phyloP scores from a whole-genome alignment of 1,284 basidiomycete genomes.

The Cystobasidium pallidum region DNA sequence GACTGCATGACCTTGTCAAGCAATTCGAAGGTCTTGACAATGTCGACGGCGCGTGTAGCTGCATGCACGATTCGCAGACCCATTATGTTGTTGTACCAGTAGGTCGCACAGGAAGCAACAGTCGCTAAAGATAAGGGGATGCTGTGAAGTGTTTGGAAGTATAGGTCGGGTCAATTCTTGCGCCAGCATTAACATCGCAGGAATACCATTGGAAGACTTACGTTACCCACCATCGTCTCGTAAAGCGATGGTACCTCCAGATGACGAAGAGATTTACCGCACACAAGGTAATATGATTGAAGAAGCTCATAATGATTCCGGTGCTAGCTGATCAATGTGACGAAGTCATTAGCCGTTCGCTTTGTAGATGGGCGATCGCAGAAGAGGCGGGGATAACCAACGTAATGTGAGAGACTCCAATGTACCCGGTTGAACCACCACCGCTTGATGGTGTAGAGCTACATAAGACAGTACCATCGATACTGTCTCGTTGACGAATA shows the following conservation, averaged over 20 bases:
- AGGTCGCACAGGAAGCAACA: not conserved
- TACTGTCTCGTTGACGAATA: not conserved
- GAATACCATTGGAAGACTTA: not conserved
- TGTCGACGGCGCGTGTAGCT: not conserved
- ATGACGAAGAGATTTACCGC: not conserved
- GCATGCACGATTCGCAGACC: not conserved
- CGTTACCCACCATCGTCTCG: not conserved
- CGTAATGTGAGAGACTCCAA: not conserved
- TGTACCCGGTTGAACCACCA: not conserved
- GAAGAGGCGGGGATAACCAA: not conserved
- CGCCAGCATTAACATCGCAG: not conserved
- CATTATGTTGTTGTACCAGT: not conserved
- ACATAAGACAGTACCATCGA: not conserved
- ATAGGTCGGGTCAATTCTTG: not conserved
- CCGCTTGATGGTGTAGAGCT: not conserved
- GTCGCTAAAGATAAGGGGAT: not conserved
- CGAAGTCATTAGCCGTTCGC: too few relatives aligned
- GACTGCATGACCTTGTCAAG: not conserved
- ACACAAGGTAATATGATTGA: not conserved
- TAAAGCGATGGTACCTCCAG: not conserved
- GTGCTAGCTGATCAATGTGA: not conserved
- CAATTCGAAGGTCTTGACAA: not conserved
- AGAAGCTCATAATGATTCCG: not conserved
- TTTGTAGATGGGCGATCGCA: not conserved
- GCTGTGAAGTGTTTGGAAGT: not conserved